A percentile compares a stretch with the other conserved stretches of the same genome.
Evolutionary conservation across 2,329 filamentous ascomycete species (phyloP).

Genomic region (Aspergillus arachidicola): DNA sequence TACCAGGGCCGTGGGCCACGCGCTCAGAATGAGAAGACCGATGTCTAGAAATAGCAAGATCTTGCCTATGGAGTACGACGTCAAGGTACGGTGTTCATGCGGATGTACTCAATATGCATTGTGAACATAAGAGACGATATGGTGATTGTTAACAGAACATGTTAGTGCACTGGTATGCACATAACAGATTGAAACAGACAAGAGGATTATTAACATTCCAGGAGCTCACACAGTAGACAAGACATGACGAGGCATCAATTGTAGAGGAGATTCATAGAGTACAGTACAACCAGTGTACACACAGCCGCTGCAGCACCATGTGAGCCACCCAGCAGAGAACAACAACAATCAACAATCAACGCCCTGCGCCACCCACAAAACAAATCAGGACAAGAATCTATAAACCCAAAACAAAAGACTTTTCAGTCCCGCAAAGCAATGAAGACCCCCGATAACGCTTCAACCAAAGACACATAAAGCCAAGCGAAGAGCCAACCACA

Average conservation of each 20-base stretch:
- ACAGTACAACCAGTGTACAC: conserved; percentile 6
- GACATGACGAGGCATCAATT: not conserved
- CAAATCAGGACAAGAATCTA: not conserved
- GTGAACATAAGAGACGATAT: not conserved
- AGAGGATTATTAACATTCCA: not conserved
- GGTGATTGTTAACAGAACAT: not conserved
- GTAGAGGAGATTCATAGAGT: conserved; percentile 5
- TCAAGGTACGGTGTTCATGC: not conserved
- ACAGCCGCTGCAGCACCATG: not conserved
- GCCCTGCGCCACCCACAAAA: not conserved
- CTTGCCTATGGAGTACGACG: not conserved
- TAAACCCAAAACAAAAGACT: conserved; percentile 1
- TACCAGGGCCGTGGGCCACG: conserved; percentile 19
- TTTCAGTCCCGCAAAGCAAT: not conserved
- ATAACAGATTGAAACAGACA: not conserved
- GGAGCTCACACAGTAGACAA: not conserved
- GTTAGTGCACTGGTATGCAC: not conserved
- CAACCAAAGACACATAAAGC: not conserved
- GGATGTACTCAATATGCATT: not conserved
- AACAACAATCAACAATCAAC: not conserved
- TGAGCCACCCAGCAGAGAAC: not conserved
- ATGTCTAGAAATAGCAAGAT: not conserved
- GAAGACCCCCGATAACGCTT: not conserved
- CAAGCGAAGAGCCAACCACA: not conserved
- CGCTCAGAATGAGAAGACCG: conserved; percentile 6